These are phyloP conservation scores for Chrysoporthe austroafricana DNA, from an alignment of 2,329 filamentous ascomycete species.

Conservation along the genomic window DNA sequence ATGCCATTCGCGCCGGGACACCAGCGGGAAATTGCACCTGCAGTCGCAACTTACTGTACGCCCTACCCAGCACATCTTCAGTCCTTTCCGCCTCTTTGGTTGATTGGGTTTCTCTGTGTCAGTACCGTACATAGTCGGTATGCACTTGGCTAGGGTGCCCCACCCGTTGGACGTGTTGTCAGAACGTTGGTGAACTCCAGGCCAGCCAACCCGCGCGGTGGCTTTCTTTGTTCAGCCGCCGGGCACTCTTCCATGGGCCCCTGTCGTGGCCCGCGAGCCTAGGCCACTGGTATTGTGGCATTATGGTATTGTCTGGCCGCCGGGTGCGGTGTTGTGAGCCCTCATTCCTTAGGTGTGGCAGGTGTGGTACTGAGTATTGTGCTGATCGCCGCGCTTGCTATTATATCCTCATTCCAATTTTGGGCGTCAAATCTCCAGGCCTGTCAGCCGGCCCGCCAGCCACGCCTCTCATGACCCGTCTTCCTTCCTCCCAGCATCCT, in stretches of 20 bases:
- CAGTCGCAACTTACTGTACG: background rate
- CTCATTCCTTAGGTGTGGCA: background rate
- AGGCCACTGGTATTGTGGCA: background rate
- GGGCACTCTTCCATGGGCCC: background rate
- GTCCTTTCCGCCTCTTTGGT: background rate
- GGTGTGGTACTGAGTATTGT: background rate
- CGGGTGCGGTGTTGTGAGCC: background rate
- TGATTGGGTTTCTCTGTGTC: constrained; percentile 5
- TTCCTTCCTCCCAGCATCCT: background rate
- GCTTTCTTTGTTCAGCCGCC: background rate
- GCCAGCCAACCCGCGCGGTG: background rate
- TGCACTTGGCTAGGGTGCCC: background rate
- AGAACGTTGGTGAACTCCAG: background rate
- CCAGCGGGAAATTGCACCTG: constrained; percentile 5
- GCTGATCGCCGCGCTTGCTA: background rate
- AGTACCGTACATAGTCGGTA: background rate
- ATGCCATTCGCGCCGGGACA: constrained; percentile 3
- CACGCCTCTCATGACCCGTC: background rate
- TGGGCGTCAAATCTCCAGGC: background rate
- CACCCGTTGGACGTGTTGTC: background rate
- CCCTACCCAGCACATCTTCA: background rate
- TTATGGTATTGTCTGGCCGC: background rate
- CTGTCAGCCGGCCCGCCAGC: constrained; percentile 1
- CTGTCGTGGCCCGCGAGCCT: background rate
- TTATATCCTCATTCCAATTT: constrained; percentile 11